phyloP scores from a whole-genome alignment of 305 asterid genomes.

The Fraxinus angustifolia region DNA sequence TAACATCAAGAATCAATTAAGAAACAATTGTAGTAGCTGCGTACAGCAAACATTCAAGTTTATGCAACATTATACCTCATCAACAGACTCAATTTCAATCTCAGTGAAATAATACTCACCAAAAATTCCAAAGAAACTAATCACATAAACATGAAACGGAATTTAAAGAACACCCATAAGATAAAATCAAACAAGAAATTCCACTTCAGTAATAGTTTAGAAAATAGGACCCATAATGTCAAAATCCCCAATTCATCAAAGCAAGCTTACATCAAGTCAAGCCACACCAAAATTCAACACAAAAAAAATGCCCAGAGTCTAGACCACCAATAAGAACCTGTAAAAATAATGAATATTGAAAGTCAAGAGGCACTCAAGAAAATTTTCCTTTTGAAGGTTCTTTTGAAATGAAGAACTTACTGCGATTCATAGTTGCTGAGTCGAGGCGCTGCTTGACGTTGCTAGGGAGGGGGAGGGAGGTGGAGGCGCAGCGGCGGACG shows the following conservation, averaged over 20 bases:
- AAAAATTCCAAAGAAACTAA: background rate
- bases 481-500: too few species aligned
- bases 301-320: background rate
- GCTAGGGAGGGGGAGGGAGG: too few species aligned
- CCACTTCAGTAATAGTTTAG: slow-evolving; percentile 8
- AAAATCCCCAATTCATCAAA: slow-evolving; percentile 16
- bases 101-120: background rate
- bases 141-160: background rate
- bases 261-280: background rate
- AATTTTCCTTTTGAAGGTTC: background rate
- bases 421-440: too few species aligned
- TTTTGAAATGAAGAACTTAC: too few species aligned
- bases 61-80: slow-evolving; percentile 11
- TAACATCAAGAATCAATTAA: background rate
- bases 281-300: slow-evolving; percentile 6
- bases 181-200: background rate
- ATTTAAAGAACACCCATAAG: background rate
- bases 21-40: background rate
- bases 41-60: background rate
- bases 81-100: slow-evolving; percentile 8
- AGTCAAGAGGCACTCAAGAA: slow-evolving; percentile 22
- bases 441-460: too few species aligned
- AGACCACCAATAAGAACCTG: background rate
- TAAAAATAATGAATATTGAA: slow-evolving; percentile 24
- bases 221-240: slow-evolving; percentile 14